phyloP scores from a whole-genome alignment of 2,329 filamentous ascomycete genomes.

The Fulvia fulva region DNA sequence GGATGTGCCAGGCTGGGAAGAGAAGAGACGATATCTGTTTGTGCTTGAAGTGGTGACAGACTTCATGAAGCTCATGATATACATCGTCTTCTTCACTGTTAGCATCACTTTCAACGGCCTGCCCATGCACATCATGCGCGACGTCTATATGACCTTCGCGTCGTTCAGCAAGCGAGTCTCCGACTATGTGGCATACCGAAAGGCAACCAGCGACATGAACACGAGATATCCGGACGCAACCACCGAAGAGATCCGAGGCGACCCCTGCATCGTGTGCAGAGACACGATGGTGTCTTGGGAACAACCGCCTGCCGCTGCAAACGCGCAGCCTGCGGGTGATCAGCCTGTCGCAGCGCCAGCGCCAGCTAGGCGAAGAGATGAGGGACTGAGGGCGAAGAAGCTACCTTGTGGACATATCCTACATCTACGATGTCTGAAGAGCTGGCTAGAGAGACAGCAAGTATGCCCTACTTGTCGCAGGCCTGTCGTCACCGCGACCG shows the following conservation, averaged over 20 bases:
- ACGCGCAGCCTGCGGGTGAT: slow-evolving; percentile 28
- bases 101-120: slow-evolving; percentile 91
- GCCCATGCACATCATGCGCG: slow-evolving; percentile 93
- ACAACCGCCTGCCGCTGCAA: slow-evolving; percentile 43
- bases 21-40: slow-evolving; percentile 89
- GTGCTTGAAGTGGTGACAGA: slow-evolving; percentile 77
- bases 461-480: slow-evolving; percentile 92
- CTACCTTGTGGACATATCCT: slow-evolving; percentile 93
- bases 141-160: slow-evolving; percentile 88
- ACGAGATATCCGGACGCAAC: slow-evolving; percentile 85
- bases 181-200: slow-evolving; percentile 84
- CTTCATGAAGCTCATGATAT: slow-evolving; percentile 85
- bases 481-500: slow-evolving; percentile 54
- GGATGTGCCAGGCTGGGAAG: slow-evolving; percentile 93
- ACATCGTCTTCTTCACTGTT: slow-evolving; percentile 87
- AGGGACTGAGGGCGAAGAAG: slow-evolving; percentile 87
- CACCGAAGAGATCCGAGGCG: slow-evolving; percentile 73
- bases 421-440: slow-evolving; percentile 89
- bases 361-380: slow-evolving; percentile 55
- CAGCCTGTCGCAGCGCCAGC: slow-evolving; percentile 32
- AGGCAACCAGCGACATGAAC: slow-evolving; percentile 92
- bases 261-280: slow-evolving; percentile 96
- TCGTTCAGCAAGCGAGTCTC: slow-evolving; percentile 88
- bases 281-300: slow-evolving; percentile 90
- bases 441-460: slow-evolving; percentile 95